Evolutionary conservation across 331 rosid species (phyloP).

Genomic region (Phaseolus coccineus): DNA sequence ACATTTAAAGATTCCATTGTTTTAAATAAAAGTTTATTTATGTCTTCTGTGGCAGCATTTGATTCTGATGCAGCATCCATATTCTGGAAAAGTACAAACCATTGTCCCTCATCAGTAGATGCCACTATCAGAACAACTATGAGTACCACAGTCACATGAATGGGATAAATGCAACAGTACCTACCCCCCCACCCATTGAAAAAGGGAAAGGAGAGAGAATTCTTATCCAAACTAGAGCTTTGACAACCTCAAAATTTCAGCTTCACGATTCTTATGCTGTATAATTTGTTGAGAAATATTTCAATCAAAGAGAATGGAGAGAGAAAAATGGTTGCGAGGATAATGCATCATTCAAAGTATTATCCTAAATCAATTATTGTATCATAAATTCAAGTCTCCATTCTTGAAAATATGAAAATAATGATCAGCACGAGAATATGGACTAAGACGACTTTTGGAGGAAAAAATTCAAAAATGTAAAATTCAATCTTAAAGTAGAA

Average conservation of each 20-base stretch:
- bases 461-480: not conserved
- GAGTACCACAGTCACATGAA: conserved; percentile 29
- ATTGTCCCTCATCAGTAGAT: conserved; percentile 37
- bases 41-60: conserved; percentile 51
- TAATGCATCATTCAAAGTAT: too few species aligned
- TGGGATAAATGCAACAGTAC: conserved; percentile 15
- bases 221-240: conserved; percentile 20
- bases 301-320: too few species aligned
- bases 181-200: not conserved
- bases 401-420: too few species aligned
- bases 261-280: too few species aligned
- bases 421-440: too few species aligned
- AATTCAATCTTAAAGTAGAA: conserved; percentile 20
- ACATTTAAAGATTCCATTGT: conserved; percentile 80
- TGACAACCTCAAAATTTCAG: too few species aligned
- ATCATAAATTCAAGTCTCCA: too few species aligned
- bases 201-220: not conserved
- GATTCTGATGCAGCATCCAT: conserved; percentile 74
- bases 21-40: conserved; percentile 65
- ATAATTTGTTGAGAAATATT: too few species aligned
- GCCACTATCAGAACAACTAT: conserved; percentile 29
- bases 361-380: too few species aligned
- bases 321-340: too few species aligned
- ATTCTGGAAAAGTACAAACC: conserved; percentile 59
- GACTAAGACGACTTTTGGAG: not conserved